Percentiles rank a stretch among this genome's conserved stretches.
These are phyloP conservation scores for Lactarius quietus DNA, from an alignment of 768 basidiomycete genomes.

Conservation along the genomic window DNA sequence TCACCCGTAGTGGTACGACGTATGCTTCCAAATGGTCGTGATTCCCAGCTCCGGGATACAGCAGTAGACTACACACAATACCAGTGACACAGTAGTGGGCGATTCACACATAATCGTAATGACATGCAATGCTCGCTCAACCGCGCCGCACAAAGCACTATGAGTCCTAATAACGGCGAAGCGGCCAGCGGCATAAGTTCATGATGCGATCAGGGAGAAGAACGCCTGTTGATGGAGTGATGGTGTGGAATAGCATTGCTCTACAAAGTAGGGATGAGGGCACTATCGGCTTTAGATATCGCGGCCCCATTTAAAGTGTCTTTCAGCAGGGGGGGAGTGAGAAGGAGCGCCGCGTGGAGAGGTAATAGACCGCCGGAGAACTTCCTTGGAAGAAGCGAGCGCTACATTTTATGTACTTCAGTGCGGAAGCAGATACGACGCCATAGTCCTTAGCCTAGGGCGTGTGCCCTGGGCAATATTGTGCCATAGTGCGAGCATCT, in stretches of 20 bases:
- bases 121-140: not conserved
- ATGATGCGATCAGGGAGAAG: slow-evolving; percentile 19
- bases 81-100: not conserved
- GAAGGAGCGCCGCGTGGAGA: not conserved
- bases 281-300: slow-evolving; percentile 2
- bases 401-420: not conserved
- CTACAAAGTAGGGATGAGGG: slow-evolving; percentile 1
- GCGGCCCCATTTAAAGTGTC: not conserved
- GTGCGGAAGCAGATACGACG: not conserved
- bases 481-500: not conserved
- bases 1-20: not conserved
- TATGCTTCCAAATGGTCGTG: not conserved
- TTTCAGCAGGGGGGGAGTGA: slow-evolving; percentile 2
- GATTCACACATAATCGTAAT: not conserved
- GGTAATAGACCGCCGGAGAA: slow-evolving; percentile 6
- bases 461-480: not conserved
- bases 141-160: not conserved
- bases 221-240: slow-evolving; percentile 5
- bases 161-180: slow-evolving; percentile 4
- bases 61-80: not conserved
- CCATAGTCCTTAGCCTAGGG: not conserved
- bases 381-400: not conserved
- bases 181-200: not conserved
- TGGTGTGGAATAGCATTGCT: slow-evolving; percentile 10
- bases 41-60: not conserved